phyloP scores from a whole-genome alignment of 805 yeast genomes.

The Saccharomycopsis olivae region DNA sequence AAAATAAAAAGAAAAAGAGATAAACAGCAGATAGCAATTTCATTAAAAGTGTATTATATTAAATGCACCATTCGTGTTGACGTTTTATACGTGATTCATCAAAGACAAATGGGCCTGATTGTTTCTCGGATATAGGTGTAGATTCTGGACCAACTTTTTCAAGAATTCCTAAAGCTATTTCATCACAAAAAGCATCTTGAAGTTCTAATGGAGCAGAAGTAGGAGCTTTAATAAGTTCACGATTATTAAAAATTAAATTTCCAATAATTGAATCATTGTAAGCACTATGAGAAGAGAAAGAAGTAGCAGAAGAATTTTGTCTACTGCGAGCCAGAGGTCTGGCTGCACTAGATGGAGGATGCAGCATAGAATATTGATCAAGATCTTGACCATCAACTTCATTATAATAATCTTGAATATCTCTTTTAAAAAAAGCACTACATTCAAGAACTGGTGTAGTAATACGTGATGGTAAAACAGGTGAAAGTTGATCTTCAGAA shows the following conservation, averaged over 20 bases:
- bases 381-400: neutral
- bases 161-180: constrained; percentile 14
- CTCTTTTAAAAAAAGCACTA: constrained; percentile 4
- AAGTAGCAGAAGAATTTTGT: constrained; percentile 17
- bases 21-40: neutral
- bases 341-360: neutral
- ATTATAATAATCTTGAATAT: neutral
- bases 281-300: constrained; percentile 7
- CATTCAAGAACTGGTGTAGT: constrained; percentile 15
- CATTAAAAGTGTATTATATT: neutral
- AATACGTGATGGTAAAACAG: constrained; percentile 14
- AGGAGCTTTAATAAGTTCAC: constrained; percentile 1
- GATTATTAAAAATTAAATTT: constrained; percentile 4
- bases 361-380: neutral
- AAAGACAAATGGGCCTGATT: neutral
- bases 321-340: no score
- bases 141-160: constrained; percentile 6
- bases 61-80: neutral
- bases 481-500: constrained; percentile 15
- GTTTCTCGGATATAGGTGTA: neutral
- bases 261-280: constrained; percentile 7
- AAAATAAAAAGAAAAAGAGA: neutral
- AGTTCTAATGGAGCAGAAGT: neutral
- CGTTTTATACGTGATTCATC: neutral
- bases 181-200: constrained; percentile 13